These are phyloP conservation scores for Daldinia caldariorum DNA, from an alignment of 495 filamentous ascomycete genomes.

Conservation along the genomic window DNA sequence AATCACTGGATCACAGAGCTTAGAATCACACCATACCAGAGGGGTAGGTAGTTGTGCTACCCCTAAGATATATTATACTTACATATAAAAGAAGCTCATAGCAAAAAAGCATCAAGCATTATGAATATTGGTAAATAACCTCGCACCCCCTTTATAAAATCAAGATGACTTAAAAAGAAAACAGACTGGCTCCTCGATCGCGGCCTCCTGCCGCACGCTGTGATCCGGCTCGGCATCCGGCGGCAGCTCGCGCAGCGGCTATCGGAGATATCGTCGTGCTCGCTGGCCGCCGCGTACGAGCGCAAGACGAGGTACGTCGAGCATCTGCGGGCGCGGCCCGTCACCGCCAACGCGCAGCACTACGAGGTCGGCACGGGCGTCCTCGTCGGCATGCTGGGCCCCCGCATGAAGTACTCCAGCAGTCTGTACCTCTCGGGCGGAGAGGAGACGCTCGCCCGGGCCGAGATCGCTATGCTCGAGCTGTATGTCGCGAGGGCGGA, in stretches of 20 bases:
- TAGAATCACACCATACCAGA: background rate
- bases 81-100: no score
- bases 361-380: slow-evolving; percentile 73
- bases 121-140: slow-evolving; percentile 33
- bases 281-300: slow-evolving; percentile 56
- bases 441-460: slow-evolving; percentile 65
- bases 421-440: slow-evolving; percentile 65
- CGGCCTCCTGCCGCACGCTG: slow-evolving; percentile 65
- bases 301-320: slow-evolving; percentile 68
- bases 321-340: slow-evolving; percentile 59
- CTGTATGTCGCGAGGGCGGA: slow-evolving; percentile 65
- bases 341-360: slow-evolving; percentile 73
- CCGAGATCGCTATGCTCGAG: slow-evolving; percentile 72
- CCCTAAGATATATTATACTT: background rate
- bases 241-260: slow-evolving; percentile 64
- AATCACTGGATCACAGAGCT: background rate
- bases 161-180: background rate
- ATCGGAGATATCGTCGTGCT: slow-evolving; percentile 55
- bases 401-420: slow-evolving; percentile 71
- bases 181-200: slow-evolving; percentile 64
- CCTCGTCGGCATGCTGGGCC: slow-evolving; percentile 64
- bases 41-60: background rate
- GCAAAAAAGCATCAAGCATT: background rate
- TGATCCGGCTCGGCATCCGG: slow-evolving; percentile 68
- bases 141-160: background rate